A percentile compares a stretch with the other conserved stretches of the same genome.
Conservation (phyloP, 257 asterid genomes). For the Striga asiatica region DNA sequence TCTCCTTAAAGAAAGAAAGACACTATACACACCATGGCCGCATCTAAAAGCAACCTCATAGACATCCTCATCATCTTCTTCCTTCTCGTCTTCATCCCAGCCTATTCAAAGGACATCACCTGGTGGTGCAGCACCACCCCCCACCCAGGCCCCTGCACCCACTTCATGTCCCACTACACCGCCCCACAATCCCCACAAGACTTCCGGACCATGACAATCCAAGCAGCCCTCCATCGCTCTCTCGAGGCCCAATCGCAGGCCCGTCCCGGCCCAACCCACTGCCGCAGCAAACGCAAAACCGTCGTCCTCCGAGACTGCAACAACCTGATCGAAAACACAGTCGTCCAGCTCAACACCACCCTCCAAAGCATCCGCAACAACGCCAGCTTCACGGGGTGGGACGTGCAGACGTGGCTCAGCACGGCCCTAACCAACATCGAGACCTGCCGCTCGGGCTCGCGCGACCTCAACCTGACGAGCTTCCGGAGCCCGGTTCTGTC, state of each 20-base stretch:
- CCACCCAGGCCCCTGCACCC: constrained; percentile 53
- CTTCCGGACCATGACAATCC: constrained; percentile 48
- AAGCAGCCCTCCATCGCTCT: constrained; percentile 51
- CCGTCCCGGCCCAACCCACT: constrained; percentile 3
- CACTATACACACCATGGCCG: background rate
- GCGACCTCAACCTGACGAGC: constrained; percentile 49
- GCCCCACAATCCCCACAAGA: constrained; percentile 26
- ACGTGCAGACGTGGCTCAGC: constrained; percentile 87
- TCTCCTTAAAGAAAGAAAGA: constrained; percentile 14
- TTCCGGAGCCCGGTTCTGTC: constrained; percentile 54
- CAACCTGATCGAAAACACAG: constrained; percentile 44
- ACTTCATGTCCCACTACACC: constrained; percentile 35
- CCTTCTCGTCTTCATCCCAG: background rate
- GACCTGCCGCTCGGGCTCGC: constrained; percentile 53
- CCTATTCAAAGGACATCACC: constrained; percentile 5
- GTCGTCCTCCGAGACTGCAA: constrained; percentile 49
- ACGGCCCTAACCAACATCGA: constrained; percentile 66
- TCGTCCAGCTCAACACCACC: constrained; percentile 49
- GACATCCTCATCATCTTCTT: constrained; percentile 6
- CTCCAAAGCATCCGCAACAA: constrained; percentile 35
- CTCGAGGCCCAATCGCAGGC: constrained; percentile 24
- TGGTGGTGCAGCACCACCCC: constrained; percentile 80
- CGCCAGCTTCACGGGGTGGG: constrained; percentile 37
- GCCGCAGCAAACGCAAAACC: constrained; percentile 33
- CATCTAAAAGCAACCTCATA: background rate